These are phyloP conservation scores for Exophiala sp. DNA, from an alignment of 2,329 filamentous ascomycete genomes.

Conservation along the genomic window DNA sequence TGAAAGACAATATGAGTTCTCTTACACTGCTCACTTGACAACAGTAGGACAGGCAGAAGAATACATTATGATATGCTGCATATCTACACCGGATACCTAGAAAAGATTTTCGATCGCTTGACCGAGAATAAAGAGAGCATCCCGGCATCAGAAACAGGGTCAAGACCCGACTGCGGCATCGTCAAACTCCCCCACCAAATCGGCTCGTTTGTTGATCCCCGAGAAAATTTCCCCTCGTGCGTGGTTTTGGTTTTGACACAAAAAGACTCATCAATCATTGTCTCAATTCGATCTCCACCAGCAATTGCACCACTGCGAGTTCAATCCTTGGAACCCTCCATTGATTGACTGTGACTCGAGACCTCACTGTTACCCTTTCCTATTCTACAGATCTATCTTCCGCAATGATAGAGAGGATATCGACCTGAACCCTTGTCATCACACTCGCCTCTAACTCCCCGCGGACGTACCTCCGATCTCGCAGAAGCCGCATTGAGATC, in stretches of 20 bases:
- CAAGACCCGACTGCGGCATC: too few relatives aligned
- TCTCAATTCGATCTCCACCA: background rate
- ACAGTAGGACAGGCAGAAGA: too few relatives aligned
- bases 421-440: background rate
- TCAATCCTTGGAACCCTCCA: background rate
- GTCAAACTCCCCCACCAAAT: background rate
- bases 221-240: constrained; percentile 4
- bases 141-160: too few relatives aligned
- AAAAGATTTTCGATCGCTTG: too few relatives aligned
- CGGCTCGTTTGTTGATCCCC: background rate
- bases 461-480: constrained; percentile 1
- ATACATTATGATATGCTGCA: too few relatives aligned
- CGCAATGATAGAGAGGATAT: background rate
- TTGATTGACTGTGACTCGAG: background rate
- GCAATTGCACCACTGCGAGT: too few relatives aligned
- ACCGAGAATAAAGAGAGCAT: too few relatives aligned
- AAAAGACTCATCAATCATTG: background rate
- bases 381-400: background rate
- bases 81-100: too few relatives aligned
- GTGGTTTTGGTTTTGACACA: background rate
- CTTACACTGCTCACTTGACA: too few relatives aligned
- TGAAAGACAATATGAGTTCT: too few relatives aligned
- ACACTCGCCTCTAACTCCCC: background rate
- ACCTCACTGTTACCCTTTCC: background rate
- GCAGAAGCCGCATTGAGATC: constrained; percentile 1